Percentiles rank a stretch among this genome's conserved stretches.
Conservation (phyloP, 2,329 filamentous ascomycete genomes). For the Aspergillus bombycis region DNA sequence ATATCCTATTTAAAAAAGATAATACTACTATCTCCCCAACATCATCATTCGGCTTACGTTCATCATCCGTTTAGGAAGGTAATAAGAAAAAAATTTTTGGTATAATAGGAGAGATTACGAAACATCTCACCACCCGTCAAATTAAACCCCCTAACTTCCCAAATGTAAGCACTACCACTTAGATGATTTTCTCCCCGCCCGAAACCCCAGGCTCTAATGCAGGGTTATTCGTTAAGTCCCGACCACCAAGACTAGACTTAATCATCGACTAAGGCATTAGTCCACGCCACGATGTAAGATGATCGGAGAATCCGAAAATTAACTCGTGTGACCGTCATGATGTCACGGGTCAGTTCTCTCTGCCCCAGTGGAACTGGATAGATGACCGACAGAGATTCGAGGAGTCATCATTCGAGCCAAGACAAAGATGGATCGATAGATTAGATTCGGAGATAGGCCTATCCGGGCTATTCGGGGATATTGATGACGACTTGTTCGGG, state of each 20-base stretch:
- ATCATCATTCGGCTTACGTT: background rate
- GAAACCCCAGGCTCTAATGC: background rate
- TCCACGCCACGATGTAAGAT: background rate
- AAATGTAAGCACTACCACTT: background rate
- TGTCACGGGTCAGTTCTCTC: background rate
- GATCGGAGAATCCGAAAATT: background rate
- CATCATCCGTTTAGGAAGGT: background rate
- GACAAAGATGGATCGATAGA: background rate
- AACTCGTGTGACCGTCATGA: background rate
- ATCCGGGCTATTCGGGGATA: background rate
- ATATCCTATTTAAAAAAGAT: background rate
- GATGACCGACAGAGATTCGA: no score
- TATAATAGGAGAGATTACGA: background rate
- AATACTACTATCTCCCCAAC: background rate
- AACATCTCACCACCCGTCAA: background rate
- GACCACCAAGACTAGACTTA: background rate
- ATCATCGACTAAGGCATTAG: background rate
- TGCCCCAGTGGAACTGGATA: no score
- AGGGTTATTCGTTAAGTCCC: background rate
- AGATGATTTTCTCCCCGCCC: background rate
- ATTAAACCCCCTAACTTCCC: background rate
- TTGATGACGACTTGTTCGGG: background rate
- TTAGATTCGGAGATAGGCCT: conserved; percentile 6
- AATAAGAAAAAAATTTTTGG: no score
- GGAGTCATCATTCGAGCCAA: background rate